Base-by-base conservation (phyloP, 495 filamentous ascomycete genomes). In the Penicillium alfredii region DNA sequence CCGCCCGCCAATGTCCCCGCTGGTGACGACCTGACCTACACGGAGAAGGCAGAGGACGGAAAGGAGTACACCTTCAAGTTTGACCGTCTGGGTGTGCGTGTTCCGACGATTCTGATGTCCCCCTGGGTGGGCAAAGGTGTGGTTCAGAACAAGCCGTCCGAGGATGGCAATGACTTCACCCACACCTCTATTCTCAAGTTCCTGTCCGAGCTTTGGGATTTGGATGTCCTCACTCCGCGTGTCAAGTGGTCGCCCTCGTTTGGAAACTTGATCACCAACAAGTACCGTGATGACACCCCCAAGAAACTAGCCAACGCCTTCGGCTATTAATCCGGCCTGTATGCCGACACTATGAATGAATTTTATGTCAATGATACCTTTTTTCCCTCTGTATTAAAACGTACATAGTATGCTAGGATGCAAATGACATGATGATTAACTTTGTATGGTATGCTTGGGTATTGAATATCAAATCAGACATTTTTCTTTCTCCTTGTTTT, bases 91-190 rank as follows among this genome's bases (percentile, higher is more conserved):
- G 70, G 72, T 8, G 49, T 68, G 17, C 65, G 72, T 8, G 63
- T 74, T 8, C 72, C 72, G 0, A 71, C 71, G 0, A 42, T 72
- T 3, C 45, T 76, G 6, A 71, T 72, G 32, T 74, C 70, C 4
- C 70, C 69, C 2, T 73, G 67, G 64, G 63, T 72, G 2, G 47
- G 36, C 7, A 68, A 68, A 44, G 69, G 68, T 0, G 10, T 53
- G 3, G 55, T 74, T 7, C 64, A 72, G 53, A 52, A 70, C 24
- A 39, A 53, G 10, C 55, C 60, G 1, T 39, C 25, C 8, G 48
- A 49, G 7, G 51, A 55, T 23, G 22, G 40, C 1, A 58, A 53
- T 11, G 57, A 66, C 30, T 74, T 69, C 38, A 64, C 68, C 1
- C 65, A 66, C 28, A 66, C 66, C 17, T 69, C 65, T 5, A 62